phyloP scores from a whole-genome alignment of 2,329 filamentous ascomycete species.

The Celoporthe dispersa region DNA sequence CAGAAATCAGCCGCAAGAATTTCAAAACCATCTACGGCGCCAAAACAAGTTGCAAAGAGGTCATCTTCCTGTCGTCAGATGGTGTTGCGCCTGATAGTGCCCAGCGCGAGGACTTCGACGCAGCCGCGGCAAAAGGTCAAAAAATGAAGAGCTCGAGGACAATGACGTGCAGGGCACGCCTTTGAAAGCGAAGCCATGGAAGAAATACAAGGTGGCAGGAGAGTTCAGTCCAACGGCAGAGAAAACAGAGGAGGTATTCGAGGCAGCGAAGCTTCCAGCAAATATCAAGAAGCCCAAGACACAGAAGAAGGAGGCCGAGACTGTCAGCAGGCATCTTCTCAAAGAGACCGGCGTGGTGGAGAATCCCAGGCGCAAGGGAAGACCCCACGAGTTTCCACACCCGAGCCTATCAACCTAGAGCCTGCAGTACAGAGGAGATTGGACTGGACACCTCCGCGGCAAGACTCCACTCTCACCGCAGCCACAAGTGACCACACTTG shows the following conservation, averaged over 20 bases:
- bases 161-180: conserved; percentile 25
- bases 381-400: conserved; percentile 33
- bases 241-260: neutral
- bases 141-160: conserved; percentile 2
- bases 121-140: conserved; percentile 24
- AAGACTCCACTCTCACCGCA: conserved; percentile 38
- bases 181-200: conserved; percentile 41
- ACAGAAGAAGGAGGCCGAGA: conserved; percentile 34
- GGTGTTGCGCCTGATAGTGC: conserved; percentile 14
- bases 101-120: conserved; percentile 7
- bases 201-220: conserved; percentile 39
- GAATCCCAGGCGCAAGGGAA: conserved; percentile 28
- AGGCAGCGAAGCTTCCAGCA: conserved; percentile 33
- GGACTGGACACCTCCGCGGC: conserved; percentile 71
- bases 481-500: conserved; percentile 27
- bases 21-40: conserved; percentile 11
- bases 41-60: conserved; percentile 23
- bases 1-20: conserved; percentile 11
- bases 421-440: conserved; percentile 58
- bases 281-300: conserved; percentile 34
- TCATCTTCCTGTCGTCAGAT: conserved; percentile 29
- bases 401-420: conserved; percentile 46
- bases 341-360: neutral
- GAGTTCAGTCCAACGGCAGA: neutral
- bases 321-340: conserved; percentile 42